Evolutionary conservation across 345 rosid genomes (phyloP).

Genomic region (Linum lewisii): DNA sequence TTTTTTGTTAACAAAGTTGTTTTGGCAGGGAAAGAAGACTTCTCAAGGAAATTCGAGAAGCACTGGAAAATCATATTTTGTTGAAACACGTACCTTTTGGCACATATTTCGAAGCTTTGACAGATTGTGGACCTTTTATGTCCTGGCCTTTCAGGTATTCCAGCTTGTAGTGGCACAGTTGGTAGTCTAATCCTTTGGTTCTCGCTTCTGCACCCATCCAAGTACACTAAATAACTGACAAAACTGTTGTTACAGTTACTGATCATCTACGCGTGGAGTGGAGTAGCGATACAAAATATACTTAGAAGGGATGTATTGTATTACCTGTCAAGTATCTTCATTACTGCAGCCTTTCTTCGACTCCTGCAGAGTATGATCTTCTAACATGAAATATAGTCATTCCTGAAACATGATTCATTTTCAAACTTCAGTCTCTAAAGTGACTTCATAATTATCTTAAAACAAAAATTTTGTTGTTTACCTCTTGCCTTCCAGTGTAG

Average conservation of each 20-base stretch:
- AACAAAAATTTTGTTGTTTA: background rate
- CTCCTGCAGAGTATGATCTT: conserved; percentile 61
- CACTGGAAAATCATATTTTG: conserved; percentile 89
- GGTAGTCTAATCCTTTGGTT: background rate
- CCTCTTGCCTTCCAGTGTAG: no score
- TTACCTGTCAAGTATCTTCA: conserved; percentile 73
- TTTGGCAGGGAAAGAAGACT: conserved; percentile 53
- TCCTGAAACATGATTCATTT: background rate
- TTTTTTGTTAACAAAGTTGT: conserved; percentile 11
- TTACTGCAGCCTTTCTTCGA: conserved; percentile 92
- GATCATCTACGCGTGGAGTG: conserved; percentile 74
- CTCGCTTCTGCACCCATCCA: conserved; percentile 3
- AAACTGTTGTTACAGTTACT: conserved; percentile 48
- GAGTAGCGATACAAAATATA: conserved; percentile 44
- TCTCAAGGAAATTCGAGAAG: conserved; percentile 35
- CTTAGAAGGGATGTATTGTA: conserved; percentile 55
- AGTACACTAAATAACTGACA: conserved; percentile 10
- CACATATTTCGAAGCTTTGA: conserved; percentile 93
- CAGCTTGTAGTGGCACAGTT: background rate
- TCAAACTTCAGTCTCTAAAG: background rate
- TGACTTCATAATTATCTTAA: background rate
- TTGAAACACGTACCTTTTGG: conserved; percentile 92
- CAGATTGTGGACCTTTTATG: conserved; percentile 85
- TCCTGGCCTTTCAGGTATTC: conserved; percentile 77
- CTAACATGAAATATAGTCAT: background rate